phyloP scores from a whole-genome alignment of 345 rosid species.

The Pelargonium nanum region DNA sequence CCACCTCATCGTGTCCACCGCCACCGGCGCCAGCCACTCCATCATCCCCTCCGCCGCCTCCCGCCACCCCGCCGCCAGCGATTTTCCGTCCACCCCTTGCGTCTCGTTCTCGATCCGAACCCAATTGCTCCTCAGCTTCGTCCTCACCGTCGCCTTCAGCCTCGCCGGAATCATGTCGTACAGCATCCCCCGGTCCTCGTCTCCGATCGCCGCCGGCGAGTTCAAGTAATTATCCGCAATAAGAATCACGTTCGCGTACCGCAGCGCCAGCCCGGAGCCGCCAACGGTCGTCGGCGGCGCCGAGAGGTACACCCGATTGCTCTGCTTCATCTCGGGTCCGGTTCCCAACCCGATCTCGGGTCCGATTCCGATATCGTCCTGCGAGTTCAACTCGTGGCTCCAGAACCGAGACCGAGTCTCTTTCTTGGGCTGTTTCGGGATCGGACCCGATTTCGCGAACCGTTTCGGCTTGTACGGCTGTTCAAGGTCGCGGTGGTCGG shows the following conservation, averaged over 20 bases:
- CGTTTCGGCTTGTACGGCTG: slow-evolving; percentile 4
- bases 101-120: neutral
- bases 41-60: slow-evolving; percentile 29
- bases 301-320: slow-evolving; percentile 9
- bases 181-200: slow-evolving; percentile 25
- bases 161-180: slow-evolving; percentile 32
- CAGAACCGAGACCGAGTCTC: slow-evolving; percentile 1
- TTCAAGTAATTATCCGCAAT: slow-evolving; percentile 25
- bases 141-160: slow-evolving; percentile 20
- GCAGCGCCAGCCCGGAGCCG: slow-evolving; percentile 32
- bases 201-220: slow-evolving; percentile 13
- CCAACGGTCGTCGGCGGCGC: slow-evolving; percentile 30
- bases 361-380: neutral
- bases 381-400: slow-evolving; percentile 11
- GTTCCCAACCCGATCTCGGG: neutral
- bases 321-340: neutral
- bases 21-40: slow-evolving; percentile 41
- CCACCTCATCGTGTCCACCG: slow-evolving; percentile 45
- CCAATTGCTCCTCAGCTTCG: slow-evolving; percentile 26
- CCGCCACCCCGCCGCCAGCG: slow-evolving; percentile 32
- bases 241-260: slow-evolving; percentile 35
- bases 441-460: slow-evolving; percentile 21
- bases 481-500: slow-evolving; percentile 1
- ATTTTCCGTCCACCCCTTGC: neutral
- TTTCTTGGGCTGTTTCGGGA: slow-evolving; percentile 5